These are phyloP conservation scores for Paracoccidioides lutzii DNA, from an alignment of 2,329 filamentous ascomycete genomes.

Conservation along the genomic window DNA sequence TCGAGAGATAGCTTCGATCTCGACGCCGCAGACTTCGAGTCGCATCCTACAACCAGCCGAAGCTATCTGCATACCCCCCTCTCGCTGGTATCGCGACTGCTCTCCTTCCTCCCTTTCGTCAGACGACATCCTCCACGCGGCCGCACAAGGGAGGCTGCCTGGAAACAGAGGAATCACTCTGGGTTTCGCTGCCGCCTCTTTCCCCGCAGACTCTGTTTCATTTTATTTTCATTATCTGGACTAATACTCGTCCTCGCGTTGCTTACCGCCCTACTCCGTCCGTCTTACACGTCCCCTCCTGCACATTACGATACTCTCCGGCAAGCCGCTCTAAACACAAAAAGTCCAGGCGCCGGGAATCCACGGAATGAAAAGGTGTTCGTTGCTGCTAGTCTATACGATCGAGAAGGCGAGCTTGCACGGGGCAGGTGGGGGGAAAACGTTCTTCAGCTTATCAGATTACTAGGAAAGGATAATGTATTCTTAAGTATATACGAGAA, in stretches of 20 bases:
- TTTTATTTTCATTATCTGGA: conserved; percentile 17
- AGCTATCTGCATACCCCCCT: conserved; percentile 14
- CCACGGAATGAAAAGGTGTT: conserved; percentile 53
- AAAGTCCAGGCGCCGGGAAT: conserved; percentile 36
- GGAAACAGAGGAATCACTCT: not conserved
- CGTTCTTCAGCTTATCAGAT: conserved; percentile 48
- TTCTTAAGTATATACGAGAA: conserved; percentile 65
- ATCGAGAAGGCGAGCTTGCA: conserved; percentile 47
- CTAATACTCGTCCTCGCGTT: conserved; percentile 25
- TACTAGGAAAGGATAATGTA: conserved; percentile 55
- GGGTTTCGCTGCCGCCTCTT: conserved; percentile 16
- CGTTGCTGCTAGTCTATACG: conserved; percentile 59
- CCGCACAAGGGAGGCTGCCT: not conserved
- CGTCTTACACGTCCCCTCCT: conserved; percentile 44
- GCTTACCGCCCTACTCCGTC: conserved; percentile 37
- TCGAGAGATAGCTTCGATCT: conserved; percentile 30
- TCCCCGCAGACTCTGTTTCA: conserved; percentile 21
- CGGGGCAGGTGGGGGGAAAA: conserved; percentile 51
- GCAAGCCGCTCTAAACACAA: conserved; percentile 19
- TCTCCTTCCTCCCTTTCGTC: not conserved
- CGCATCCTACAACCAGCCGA: conserved; percentile 20
- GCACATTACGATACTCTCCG: conserved; percentile 37
- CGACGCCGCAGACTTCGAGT: conserved; percentile 31
- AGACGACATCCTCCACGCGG: not conserved
- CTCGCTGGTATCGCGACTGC: conserved; percentile 13